Percentiles rank a stretch among this genome's conserved stretches.
phyloP scores from a whole-genome alignment of 1,139 yeast genomes.

The Pichia kudriavzevii region DNA sequence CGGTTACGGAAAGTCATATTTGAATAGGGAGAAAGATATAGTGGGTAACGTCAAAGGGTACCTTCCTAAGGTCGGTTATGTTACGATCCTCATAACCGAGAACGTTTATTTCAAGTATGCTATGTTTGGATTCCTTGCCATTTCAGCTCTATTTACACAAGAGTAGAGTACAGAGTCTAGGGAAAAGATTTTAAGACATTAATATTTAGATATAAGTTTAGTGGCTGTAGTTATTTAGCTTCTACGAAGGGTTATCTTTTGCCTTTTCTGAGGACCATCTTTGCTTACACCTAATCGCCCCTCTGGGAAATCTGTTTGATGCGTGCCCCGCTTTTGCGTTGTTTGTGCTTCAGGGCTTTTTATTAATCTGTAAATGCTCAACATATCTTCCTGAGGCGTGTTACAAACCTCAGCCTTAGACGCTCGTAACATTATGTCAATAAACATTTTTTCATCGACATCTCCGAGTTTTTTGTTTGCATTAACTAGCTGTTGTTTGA shows the following conservation, averaged over 20 bases:
- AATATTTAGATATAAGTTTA: conserved; percentile 1
- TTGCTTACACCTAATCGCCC: conserved; percentile 3
- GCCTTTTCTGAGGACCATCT: conserved; percentile 13
- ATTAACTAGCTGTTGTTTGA: conserved; percentile 44
- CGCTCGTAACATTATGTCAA: conserved; percentile 20
- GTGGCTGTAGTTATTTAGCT: neutral
- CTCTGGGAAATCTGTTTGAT: conserved; percentile 22
- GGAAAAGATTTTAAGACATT: neutral
- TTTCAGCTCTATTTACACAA: conserved; percentile 46
- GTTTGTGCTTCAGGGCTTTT: neutral
- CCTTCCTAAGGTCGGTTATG: conserved; percentile 85
- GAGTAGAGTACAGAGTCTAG: conserved; percentile 27
- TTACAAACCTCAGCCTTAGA: conserved; percentile 17
- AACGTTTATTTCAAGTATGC: conserved; percentile 69
- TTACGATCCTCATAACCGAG: conserved; percentile 89
- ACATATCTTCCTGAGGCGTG: conserved; percentile 22
- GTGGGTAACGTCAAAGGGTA: conserved; percentile 89
- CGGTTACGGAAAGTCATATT: conserved; percentile 66
- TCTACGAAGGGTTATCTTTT: conserved; percentile 9
- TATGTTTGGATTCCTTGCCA: conserved; percentile 58
- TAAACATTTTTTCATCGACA: conserved; percentile 12
- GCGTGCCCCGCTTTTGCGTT: conserved; percentile 20
- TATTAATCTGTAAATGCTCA: conserved; percentile 6
- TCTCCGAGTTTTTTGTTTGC: conserved; percentile 6
- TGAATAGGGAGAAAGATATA: conserved; percentile 69